These are phyloP conservation scores for Pestalotiopsis sp. DNA, from an alignment of 2,329 filamentous ascomycete genomes.

Conservation along the genomic window DNA sequence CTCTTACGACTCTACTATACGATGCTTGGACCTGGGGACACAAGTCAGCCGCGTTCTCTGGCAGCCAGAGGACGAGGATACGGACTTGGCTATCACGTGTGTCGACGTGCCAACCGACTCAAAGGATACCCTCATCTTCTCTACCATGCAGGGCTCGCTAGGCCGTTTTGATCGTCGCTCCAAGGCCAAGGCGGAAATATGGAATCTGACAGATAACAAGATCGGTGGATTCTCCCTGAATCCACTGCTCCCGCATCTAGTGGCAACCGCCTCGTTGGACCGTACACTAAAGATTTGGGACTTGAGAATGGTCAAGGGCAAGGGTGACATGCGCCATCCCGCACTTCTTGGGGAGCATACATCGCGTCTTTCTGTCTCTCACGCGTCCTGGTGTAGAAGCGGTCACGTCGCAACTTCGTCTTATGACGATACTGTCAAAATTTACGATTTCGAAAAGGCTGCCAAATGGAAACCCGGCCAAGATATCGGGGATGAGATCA, in stretches of 20 bases:
- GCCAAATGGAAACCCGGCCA: constrained; percentile 61
- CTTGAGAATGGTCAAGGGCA: constrained; percentile 68
- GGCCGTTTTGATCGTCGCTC: constrained; percentile 80
- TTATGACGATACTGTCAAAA: constrained; percentile 94
- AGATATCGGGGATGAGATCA: constrained; percentile 60
- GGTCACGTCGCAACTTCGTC: constrained; percentile 90
- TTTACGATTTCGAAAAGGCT: constrained; percentile 76
- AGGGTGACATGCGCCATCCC: constrained; percentile 62
- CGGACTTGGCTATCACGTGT: constrained; percentile 80
- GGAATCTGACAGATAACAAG: constrained; percentile 85
- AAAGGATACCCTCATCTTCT: constrained; percentile 80
- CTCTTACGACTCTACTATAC: constrained; percentile 91
- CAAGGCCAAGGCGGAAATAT: constrained; percentile 62
- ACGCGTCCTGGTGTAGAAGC: constrained; percentile 84
- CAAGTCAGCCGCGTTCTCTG: constrained; percentile 81
- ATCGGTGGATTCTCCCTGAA: constrained; percentile 92
- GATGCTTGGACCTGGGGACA: constrained; percentile 81
- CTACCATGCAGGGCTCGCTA: constrained; percentile 79
- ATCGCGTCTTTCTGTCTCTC: constrained; percentile 83
- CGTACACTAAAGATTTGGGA: constrained; percentile 93
- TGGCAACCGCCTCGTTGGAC: constrained; percentile 89
- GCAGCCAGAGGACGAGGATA: constrained; percentile 68
- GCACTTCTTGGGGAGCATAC: constrained; percentile 78
- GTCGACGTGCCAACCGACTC: constrained; percentile 76
- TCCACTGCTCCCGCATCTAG: constrained; percentile 76